Evolutionary conservation across 2,329 filamentous ascomycete genomes (phyloP), one percentile per base, ranked within the genome.

Genomic region (Cercospora zeae-maydis): DNA sequence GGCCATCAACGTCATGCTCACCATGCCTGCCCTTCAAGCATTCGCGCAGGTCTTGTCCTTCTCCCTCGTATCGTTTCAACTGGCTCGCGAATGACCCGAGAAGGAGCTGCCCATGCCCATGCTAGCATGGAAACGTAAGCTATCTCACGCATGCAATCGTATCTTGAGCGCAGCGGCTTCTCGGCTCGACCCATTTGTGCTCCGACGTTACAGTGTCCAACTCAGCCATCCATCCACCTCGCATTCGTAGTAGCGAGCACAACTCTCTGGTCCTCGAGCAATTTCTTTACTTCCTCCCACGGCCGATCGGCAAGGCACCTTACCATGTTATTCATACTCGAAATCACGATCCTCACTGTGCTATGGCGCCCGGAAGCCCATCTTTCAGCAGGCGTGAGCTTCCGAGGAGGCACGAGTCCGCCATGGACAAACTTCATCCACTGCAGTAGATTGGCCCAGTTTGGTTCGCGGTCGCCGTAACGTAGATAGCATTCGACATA

Each of bases 401-500:
- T 37, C 53, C 53, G 21, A 13, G 34, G 31, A 19, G 56, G 61
- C 10, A 59, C 31, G 2, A 39, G 55, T 19, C 55, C 60, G 3
- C 27, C 27, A 33, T 59, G 56, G 14, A 49, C 42, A 16, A 51
- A 14, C 30, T 53, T 39, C 31, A 59, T 36, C 45, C 34, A 54
- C n/a, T 54, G 24, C 19, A 59, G 34, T 3, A 59, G 11, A 24
- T 59, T 63, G 30, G 24, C 8, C 61, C 61, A 63, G 27, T 63
- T 53, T 5, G 59, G 42, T 19, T 59, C 45, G 36, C 37, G 37
- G 36, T 63, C 58, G 19, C 42, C 34, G 4, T 45, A 30, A 2
- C 27, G 37, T 7, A 33, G 21, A 27, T 49, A 24, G 24, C 37
- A 27, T 11, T 59, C 39, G 21, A 27, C 57, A n/a, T 59, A 33